Evolutionary conservation across 768 basidiomycete genomes (phyloP).

Genomic region (Boletus rufocinnamomeus): DNA sequence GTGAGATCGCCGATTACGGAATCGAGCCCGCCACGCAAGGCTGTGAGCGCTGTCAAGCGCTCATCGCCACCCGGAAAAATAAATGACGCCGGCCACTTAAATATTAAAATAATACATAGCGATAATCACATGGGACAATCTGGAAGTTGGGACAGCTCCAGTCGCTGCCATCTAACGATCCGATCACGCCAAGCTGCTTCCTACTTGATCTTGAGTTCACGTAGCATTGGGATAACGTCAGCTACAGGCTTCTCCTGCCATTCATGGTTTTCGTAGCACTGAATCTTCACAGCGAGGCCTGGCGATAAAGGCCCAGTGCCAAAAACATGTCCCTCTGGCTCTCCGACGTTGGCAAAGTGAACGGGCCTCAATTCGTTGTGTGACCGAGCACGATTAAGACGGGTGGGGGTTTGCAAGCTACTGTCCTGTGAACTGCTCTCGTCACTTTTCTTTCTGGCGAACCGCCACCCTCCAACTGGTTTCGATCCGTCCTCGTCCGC

Average conservation of each 20-base stretch:
- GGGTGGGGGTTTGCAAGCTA: background rate
- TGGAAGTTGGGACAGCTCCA: background rate
- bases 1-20: conserved; percentile 16
- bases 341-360: background rate
- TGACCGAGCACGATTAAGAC: conserved; percentile 1
- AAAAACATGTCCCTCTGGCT: background rate
- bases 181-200: background rate
- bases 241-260: conserved; percentile 29
- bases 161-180: background rate
- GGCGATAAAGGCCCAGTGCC: background rate
- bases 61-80: conserved; percentile 2
- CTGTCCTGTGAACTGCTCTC: background rate
- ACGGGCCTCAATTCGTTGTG: background rate
- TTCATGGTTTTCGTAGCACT: conserved; percentile 7
- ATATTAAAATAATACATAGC: background rate
- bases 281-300: conserved; percentile 17
- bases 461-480: background rate
- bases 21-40: conserved; percentile 9
- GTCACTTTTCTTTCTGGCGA: conserved; percentile 1
- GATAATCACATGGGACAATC: conserved; percentile 8
- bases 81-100: background rate
- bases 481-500: background rate
- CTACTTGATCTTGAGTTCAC: conserved; percentile 27
- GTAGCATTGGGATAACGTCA: conserved; percentile 35
- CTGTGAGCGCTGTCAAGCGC: conserved; percentile 11